Evolutionary conservation across 495 filamentous ascomycete species (phyloP).

Genomic region (Cudoniella acicularis): DNA sequence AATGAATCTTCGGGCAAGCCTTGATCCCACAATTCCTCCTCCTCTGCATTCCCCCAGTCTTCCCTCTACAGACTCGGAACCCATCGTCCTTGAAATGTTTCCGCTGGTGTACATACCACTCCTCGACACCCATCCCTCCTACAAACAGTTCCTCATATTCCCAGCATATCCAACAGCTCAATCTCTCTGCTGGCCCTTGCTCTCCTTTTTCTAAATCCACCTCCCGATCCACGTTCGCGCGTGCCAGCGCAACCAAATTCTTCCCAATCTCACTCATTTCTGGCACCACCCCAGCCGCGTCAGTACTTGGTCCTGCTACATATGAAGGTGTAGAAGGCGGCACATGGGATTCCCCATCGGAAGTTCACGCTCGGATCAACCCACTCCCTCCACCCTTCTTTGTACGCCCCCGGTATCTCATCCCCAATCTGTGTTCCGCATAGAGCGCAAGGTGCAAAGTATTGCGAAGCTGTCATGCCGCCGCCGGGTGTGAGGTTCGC

Average conservation of each 20-base stretch:
- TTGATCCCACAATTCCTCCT: slow-evolving; percentile 18
- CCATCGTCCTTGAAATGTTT: slow-evolving; percentile 20
- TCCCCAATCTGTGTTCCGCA: slow-evolving; percentile 12
- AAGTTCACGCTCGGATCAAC: slow-evolving; percentile 24
- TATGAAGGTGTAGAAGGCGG: too few relatives aligned
- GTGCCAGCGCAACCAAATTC: neutral
- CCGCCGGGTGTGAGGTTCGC: slow-evolving; percentile 16
- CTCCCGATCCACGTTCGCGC: neutral
- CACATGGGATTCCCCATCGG: slow-evolving; percentile 22
- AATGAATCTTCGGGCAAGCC: slow-evolving; percentile 26
- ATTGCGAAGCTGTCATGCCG: slow-evolving; percentile 14
- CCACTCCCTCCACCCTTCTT: slow-evolving; percentile 20
- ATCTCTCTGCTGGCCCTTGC: neutral
- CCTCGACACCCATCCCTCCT: slow-evolving; percentile 12
- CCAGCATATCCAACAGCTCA: slow-evolving; percentile 26
- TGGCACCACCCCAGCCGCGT: neutral
- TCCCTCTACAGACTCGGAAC: slow-evolving; percentile 19
- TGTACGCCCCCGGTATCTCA: slow-evolving; percentile 14
- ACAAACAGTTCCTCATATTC: slow-evolving; percentile 20
- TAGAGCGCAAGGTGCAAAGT: slow-evolving; percentile 15
- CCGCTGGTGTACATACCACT: slow-evolving; percentile 21
- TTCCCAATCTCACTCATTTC: neutral
- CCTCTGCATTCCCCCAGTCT: slow-evolving; percentile 24
- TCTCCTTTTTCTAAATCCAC: neutral
- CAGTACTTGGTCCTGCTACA: too few relatives aligned